Conservation (phyloP, 2,329 filamentous ascomycete species). For the Botrytis galanthina region DNA sequence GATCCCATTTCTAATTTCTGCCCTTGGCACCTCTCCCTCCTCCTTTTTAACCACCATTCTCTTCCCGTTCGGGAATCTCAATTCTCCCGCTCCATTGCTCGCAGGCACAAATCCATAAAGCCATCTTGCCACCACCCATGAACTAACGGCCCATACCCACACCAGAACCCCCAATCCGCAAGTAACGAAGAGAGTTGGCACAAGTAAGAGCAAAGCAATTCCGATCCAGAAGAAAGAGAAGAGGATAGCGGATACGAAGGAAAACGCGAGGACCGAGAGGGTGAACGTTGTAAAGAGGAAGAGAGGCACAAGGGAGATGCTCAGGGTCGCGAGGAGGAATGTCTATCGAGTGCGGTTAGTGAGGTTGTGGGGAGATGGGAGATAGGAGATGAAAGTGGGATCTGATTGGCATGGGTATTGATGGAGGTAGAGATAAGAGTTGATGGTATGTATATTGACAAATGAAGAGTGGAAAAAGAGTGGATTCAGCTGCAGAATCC, state of each 20-base stretch:
- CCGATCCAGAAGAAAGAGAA: slow-evolving; percentile 69
- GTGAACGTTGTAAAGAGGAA: slow-evolving; percentile 67
- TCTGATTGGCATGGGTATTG: background rate
- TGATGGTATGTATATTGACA: background rate
- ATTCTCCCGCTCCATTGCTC: slow-evolving; percentile 26
- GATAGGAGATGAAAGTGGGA: background rate
- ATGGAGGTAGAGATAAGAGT: background rate
- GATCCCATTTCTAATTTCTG: slow-evolving; percentile 21
- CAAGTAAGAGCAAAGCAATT: slow-evolving; percentile 63
- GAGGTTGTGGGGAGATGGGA: slow-evolving; percentile 13
- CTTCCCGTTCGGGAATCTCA: slow-evolving; percentile 30
- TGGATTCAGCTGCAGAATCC: background rate
- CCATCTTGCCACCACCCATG: slow-evolving; percentile 52
- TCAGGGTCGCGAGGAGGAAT: slow-evolving; percentile 63
- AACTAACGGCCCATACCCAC: slow-evolving; percentile 65
- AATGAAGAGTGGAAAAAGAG: background rate
- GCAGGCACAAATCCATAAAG: slow-evolving; percentile 42
- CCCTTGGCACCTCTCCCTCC: slow-evolving; percentile 25
- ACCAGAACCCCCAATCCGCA: slow-evolving; percentile 59
- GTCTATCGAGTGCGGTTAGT: slow-evolving; percentile 47
- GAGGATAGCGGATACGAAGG: slow-evolving; percentile 58
- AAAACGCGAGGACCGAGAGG: slow-evolving; percentile 59
- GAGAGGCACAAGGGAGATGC: slow-evolving; percentile 65
- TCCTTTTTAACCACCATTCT: slow-evolving; percentile 29
- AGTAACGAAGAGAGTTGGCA: slow-evolving; percentile 67